Percentiles rank a stretch among this genome's conserved stretches.
These are phyloP conservation scores for Emericellopsis atlantica DNA, from an alignment of 2,329 filamentous ascomycete species.

Conservation along the genomic window DNA sequence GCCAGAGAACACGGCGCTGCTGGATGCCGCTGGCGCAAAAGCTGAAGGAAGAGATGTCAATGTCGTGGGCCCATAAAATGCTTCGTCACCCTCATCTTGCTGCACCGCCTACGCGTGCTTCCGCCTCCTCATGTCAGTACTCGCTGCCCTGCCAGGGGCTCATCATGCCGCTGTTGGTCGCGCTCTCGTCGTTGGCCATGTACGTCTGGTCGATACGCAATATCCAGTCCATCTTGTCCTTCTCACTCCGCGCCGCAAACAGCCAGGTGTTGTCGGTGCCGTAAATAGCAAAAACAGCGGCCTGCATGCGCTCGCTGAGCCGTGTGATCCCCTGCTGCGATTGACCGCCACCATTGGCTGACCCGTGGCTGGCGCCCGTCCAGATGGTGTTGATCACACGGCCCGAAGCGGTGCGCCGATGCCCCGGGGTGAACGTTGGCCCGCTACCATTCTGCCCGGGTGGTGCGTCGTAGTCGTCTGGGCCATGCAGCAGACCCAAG, in stretches of 20 bases:
- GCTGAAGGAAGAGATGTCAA: slow-evolving; percentile 5
- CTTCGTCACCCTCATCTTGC: not conserved
- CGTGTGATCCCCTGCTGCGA: slow-evolving; percentile 31
- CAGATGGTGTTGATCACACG: slow-evolving; percentile 42
- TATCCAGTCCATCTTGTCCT: slow-evolving; percentile 96
- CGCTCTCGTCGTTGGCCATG: slow-evolving; percentile 32
- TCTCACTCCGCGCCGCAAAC: slow-evolving; percentile 79
- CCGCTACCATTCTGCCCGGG: slow-evolving; percentile 16
- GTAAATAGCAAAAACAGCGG: slow-evolving; percentile 86
- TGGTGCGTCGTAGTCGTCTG: slow-evolving; percentile 21
- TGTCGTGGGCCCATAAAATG: slow-evolving; percentile 1
- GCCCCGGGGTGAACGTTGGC: slow-evolving; percentile 28
- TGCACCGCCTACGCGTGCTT: not conserved
- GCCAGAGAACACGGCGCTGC: too few relatives aligned
- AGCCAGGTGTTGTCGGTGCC: slow-evolving; percentile 91
- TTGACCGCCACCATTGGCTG: slow-evolving; percentile 21
- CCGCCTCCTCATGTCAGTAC: slow-evolving; percentile 4
- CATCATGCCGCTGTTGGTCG: slow-evolving; percentile 20
- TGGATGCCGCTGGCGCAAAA: not conserved
- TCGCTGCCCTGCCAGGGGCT: slow-evolving; percentile 20
- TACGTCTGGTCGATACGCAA: slow-evolving; percentile 81
- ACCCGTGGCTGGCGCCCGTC: slow-evolving; percentile 14
- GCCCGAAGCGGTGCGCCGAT: slow-evolving; percentile 36
- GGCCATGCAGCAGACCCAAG: slow-evolving; percentile 55
- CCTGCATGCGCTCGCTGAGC: slow-evolving; percentile 45